phyloP scores from a whole-genome alignment of 108 stramenopile species.

The Tribonema minus region DNA sequence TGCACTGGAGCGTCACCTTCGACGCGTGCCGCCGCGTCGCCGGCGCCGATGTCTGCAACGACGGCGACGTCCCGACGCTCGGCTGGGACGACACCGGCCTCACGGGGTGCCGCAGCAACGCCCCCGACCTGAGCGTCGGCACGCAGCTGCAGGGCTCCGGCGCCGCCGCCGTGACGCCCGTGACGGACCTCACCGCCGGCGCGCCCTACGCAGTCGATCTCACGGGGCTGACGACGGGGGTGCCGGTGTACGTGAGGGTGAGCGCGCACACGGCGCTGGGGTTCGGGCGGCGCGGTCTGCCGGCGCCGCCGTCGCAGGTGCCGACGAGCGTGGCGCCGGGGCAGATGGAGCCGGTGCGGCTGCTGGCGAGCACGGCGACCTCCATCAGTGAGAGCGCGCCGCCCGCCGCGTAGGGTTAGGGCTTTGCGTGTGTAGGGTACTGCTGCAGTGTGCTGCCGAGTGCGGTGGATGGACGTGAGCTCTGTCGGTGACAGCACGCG shows the following conservation, averaged over 20 bases:
- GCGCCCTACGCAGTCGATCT: conserved; percentile 60
- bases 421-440: too few species aligned
- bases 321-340: conserved; percentile 58
- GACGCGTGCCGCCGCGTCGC: conserved; percentile 49
- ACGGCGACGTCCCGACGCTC: conserved; percentile 61
- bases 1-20: conserved; percentile 67
- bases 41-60: conserved; percentile 65
- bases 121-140: background rate
- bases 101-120: conserved; percentile 41
- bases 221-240: conserved; percentile 56
- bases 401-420: too few species aligned
- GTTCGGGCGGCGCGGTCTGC: conserved; percentile 33
- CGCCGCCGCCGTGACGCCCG: conserved; percentile 54
- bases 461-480: too few species aligned
- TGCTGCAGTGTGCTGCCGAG: too few species aligned
- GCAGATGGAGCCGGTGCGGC: conserved; percentile 61
- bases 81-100: conserved; percentile 27
- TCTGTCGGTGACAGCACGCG: too few species aligned
- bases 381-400: conserved; percentile 51
- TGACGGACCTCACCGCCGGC: conserved; percentile 52
- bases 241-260: conserved; percentile 65
- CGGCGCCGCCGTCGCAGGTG: conserved; percentile 30
- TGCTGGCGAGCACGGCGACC: conserved; percentile 60
- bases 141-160: conserved; percentile 50
- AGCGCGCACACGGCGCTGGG: conserved; percentile 54